Conservation (phyloP, 2,329 filamentous ascomycete genomes). For the Huntiella moniliformis region DNA sequence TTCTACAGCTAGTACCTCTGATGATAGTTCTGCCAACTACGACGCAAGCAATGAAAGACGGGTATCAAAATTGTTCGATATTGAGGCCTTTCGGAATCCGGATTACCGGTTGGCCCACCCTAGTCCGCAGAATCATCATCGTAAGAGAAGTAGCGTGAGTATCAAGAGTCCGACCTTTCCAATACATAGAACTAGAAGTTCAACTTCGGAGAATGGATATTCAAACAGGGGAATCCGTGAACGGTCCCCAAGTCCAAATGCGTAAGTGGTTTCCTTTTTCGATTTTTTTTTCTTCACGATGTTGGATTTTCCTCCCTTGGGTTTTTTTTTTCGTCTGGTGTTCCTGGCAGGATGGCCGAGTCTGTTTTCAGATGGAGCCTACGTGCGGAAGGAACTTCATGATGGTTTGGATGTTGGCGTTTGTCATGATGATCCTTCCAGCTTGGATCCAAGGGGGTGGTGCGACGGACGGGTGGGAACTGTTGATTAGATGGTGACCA, state of each 20-base stretch:
- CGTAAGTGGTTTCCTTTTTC: neutral
- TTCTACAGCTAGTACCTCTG: neutral
- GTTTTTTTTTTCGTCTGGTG: too few species aligned
- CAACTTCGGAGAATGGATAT: neutral
- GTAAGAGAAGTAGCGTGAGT: constrained; percentile 1
- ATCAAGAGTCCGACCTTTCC: neutral
- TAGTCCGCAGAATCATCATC: neutral
- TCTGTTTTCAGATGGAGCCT: too few species aligned
- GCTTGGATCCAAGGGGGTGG: too few species aligned
- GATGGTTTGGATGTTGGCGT: too few species aligned
- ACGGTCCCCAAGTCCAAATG: neutral
- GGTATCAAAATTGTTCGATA: neutral
- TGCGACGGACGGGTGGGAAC: too few species aligned
- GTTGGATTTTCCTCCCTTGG: too few species aligned
- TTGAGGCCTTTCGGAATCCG: neutral
- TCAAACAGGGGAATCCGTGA: neutral
- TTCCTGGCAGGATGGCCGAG: too few species aligned
- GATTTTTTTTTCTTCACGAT: too few species aligned
- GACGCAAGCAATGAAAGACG: neutral
- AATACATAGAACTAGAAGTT: neutral
- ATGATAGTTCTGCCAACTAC: neutral
- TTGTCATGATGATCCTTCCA: too few species aligned
- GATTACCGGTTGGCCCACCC: neutral
- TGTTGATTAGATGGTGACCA: too few species aligned
- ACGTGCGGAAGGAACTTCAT: too few species aligned